phyloP scores from a whole-genome alignment of 768 basidiomycete genomes.

The Mrakia gelida region DNA sequence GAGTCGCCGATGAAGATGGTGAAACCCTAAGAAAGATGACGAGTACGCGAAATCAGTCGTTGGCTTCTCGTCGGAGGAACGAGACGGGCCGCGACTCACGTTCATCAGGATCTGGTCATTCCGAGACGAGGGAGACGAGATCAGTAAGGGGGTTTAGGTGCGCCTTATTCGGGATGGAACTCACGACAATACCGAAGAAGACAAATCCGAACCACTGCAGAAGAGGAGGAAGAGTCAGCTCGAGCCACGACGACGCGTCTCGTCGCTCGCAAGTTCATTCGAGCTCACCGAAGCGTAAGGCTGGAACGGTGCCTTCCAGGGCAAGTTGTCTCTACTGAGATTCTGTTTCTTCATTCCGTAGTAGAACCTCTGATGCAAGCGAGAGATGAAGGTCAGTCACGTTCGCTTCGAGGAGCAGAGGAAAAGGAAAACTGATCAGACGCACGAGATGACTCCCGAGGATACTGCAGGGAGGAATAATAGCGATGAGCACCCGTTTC shows the following conservation, averaged over 20 bases:
- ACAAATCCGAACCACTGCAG: background rate
- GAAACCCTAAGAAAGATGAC: background rate
- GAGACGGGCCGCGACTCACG: background rate
- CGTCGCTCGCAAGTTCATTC: no score
- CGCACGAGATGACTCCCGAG: background rate
- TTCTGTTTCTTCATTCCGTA: conserved; percentile 28
- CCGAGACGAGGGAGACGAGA: no score
- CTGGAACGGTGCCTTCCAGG: conserved; percentile 28
- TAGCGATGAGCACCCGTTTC: background rate
- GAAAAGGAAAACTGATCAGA: background rate
- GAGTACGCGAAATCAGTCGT: no score
- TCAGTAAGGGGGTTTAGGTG: no score
- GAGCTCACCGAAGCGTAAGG: conserved; percentile 4
- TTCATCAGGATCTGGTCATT: background rate
- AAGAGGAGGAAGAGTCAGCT: background rate
- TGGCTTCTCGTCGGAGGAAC: no score
- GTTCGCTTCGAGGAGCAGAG: background rate
- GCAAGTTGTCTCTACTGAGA: conserved; percentile 15
- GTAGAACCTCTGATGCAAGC: conserved; percentile 5
- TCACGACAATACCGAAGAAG: background rate
- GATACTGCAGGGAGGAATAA: background rate
- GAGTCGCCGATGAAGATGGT: conserved; percentile 37
- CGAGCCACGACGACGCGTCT: no score
- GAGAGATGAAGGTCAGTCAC: no score
- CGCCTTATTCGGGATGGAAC: no score